A percentile compares a stretch with the other conserved stretches of the same genome.
Evolutionary conservation across 1,139 yeast species (phyloP).

Genomic region (Torulaspora globosa): DNA sequence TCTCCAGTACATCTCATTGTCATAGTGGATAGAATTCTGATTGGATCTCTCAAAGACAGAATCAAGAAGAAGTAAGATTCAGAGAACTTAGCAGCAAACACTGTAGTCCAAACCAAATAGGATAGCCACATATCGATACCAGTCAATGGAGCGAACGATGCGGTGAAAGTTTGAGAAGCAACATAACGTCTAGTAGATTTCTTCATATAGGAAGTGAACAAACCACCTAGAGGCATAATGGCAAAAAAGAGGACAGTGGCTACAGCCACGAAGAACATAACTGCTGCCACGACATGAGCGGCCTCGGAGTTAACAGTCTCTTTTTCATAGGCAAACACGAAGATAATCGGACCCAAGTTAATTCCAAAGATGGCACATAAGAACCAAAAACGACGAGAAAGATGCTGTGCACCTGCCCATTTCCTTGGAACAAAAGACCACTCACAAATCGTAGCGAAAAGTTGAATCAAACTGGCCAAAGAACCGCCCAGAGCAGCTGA

Average conservation of each 20-base stretch:
- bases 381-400: slow-evolving; percentile 80
- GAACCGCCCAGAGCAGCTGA: slow-evolving; percentile 90
- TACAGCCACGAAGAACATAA: slow-evolving; percentile 84
- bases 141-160: slow-evolving; percentile 71
- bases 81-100: slow-evolving; percentile 78
- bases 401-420: slow-evolving; percentile 99
- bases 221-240: slow-evolving; percentile 94
- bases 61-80: slow-evolving; percentile 95
- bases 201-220: slow-evolving; percentile 89
- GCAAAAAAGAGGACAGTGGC: slow-evolving; percentile 82
- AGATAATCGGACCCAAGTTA: slow-evolving; percentile 83
- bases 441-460: slow-evolving; percentile 83
- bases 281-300: slow-evolving; percentile 79
- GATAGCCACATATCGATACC: slow-evolving; percentile 98
- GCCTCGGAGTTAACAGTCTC: slow-evolving; percentile 62
- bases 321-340: slow-evolving; percentile 80
- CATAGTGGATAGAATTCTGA: slow-evolving; percentile 64
- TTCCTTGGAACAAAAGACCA: slow-evolving; percentile 96
- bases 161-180: slow-evolving; percentile 94
- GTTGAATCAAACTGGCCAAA: slow-evolving; percentile 75
- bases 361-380: slow-evolving; percentile 59
- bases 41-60: slow-evolving; percentile 89
- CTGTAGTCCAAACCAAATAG: slow-evolving; percentile 81
- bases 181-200: slow-evolving; percentile 85
- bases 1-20: slow-evolving; percentile 84